Conservation (phyloP, 2,329 filamentous ascomycete species). For the Daldinia sp. region DNA sequence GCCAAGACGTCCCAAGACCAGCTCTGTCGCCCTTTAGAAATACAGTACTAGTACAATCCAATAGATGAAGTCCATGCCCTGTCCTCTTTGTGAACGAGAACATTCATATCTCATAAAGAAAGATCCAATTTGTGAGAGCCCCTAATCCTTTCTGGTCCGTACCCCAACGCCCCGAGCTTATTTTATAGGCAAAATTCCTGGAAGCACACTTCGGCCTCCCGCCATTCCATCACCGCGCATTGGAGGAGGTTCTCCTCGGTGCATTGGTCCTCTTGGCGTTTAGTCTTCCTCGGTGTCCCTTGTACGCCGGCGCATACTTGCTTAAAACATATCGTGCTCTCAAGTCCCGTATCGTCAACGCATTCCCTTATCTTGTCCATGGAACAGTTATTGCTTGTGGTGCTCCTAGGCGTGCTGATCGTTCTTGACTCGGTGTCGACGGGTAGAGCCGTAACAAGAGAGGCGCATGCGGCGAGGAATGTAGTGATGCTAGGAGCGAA, state of each 20-base stretch:
- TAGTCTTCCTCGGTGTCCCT: conserved; percentile 25
- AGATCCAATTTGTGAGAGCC: conserved; percentile 1
- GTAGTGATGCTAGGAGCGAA: conserved; percentile 18
- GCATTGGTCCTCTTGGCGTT: conserved; percentile 45
- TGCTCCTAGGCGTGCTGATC: conserved; percentile 2
- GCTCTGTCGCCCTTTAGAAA: background rate
- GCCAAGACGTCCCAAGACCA: background rate
- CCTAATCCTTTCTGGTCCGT: background rate
- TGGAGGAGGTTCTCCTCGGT: conserved; percentile 47
- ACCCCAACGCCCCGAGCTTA: conserved; percentile 2
- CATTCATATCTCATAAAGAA: background rate
- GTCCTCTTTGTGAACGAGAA: conserved; percentile 1
- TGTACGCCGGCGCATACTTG: conserved; percentile 41
- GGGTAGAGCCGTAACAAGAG: conserved; percentile 29
- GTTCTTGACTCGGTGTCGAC: conserved; percentile 15
- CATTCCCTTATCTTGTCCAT: conserved; percentile 35
- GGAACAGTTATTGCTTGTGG: conserved; percentile 27
- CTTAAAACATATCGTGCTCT: conserved; percentile 43
- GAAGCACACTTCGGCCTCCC: conserved; percentile 45
- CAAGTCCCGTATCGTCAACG: conserved; percentile 38
- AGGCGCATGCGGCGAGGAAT: conserved; percentile 31
- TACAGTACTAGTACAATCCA: conserved; percentile 16
- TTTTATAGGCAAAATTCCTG: conserved; percentile 45
- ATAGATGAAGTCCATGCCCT: background rate
- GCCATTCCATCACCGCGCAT: conserved; percentile 46